Conservation (phyloP, 805 yeast genomes). For the Nakazawaea wyomingensis region DNA sequence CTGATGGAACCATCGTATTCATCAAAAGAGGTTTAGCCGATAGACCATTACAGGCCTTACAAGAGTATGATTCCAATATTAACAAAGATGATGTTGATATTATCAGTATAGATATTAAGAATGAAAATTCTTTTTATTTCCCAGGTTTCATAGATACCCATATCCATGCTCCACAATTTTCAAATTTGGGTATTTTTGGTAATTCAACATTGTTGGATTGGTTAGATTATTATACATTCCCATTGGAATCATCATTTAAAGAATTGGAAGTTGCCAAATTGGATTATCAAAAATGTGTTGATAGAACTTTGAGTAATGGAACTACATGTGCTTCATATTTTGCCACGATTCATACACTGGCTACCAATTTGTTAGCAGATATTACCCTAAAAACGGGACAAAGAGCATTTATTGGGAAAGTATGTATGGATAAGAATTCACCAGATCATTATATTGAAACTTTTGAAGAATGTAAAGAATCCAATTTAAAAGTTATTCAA, state of each 20-base stretch:
- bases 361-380: slow-evolving; percentile 75
- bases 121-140: slow-evolving; percentile 54
- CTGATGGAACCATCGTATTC: slow-evolving; percentile 47
- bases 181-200: slow-evolving; percentile 80
- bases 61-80: slow-evolving; percentile 16
- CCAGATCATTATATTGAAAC: slow-evolving; percentile 68
- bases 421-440: slow-evolving; percentile 85
- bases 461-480: slow-evolving; percentile 42
- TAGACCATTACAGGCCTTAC: slow-evolving; percentile 25
- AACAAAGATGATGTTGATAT: slow-evolving; percentile 23
- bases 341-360: slow-evolving; percentile 77
- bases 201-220: slow-evolving; percentile 83
- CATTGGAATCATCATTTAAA: slow-evolving; percentile 67
- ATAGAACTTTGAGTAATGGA: slow-evolving; percentile 68
- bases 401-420: slow-evolving; percentile 87
- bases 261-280: slow-evolving; percentile 48
- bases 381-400: slow-evolving; percentile 66
- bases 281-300: slow-evolving; percentile 65
- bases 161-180: slow-evolving; percentile 81
- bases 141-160: slow-evolving; percentile 85
- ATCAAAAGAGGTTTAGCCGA: slow-evolving; percentile 19
- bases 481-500: slow-evolving; percentile 52
- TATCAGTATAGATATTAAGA: slow-evolving; percentile 27
- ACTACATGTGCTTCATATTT: slow-evolving; percentile 92
- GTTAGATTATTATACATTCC: slow-evolving; percentile 85